Percentiles rank a stretch among this genome's conserved stretches.
phyloP scores from a whole-genome alignment of 2,329 filamentous ascomycete genomes.

The Metarhizium robertsii region DNA sequence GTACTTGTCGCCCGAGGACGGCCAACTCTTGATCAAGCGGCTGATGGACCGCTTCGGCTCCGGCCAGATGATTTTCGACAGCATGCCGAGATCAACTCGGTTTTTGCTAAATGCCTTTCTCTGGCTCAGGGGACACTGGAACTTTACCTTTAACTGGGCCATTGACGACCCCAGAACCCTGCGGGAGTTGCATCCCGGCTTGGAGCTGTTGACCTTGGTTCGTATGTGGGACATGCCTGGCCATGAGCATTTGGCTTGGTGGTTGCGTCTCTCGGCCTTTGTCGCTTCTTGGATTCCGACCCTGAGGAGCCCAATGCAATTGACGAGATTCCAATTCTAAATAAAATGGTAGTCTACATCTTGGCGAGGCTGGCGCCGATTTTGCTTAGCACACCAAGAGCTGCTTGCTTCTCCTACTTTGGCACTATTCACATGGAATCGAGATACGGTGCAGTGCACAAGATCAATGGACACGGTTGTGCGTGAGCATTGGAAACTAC shows the following conservation, averaged over 20 bases:
- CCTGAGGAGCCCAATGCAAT: not conserved
- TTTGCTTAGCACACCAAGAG: too few species aligned
- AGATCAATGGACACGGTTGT: too few species aligned
- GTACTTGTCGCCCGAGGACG: constrained; percentile 18
- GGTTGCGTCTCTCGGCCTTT: not conserved
- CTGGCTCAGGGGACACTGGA: not conserved
- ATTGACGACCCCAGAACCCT: not conserved
- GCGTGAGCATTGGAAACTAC: too few species aligned
- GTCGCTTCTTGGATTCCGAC: not conserved
- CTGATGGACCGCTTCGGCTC: constrained; percentile 16
- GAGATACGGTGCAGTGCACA: too few species aligned
- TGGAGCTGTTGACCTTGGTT: not conserved
- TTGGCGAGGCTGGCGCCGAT: too few species aligned
- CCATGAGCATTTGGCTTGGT: not conserved
- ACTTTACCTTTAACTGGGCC: not conserved
- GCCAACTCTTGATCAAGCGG: constrained; percentile 13
- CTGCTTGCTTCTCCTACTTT: too few species aligned
- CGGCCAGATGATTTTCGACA: constrained; percentile 19
- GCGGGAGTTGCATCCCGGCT: not conserved
- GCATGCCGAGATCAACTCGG: not conserved
- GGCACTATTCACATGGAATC: too few species aligned
- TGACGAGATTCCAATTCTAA: not conserved
- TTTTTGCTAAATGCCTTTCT: not conserved
- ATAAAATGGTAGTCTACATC: not conserved
- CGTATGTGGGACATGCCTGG: not conserved